These are phyloP conservation scores for Cylindrodendrum hubeiense DNA, from an alignment of 2,329 filamentous ascomycete species.

Conservation along the genomic window DNA sequence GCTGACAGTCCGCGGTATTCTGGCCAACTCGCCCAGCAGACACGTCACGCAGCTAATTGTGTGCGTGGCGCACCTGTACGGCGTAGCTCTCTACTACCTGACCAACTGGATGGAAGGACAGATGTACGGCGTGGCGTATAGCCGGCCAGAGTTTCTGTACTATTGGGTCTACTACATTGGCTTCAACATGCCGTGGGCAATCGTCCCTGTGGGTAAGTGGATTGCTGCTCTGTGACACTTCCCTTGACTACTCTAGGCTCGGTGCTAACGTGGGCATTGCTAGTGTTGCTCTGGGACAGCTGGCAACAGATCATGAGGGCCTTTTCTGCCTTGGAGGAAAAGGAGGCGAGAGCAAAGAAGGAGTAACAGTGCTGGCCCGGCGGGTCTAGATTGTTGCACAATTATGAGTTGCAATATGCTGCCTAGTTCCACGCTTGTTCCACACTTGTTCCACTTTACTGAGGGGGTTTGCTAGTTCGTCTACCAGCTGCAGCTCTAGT, in stretches of 20 bases:
- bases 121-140: constrained; percentile 61
- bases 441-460: neutral
- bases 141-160: constrained; percentile 70
- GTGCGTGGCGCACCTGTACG: constrained; percentile 69
- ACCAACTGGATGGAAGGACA: constrained; percentile 65
- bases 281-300: constrained; percentile 50
- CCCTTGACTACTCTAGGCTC: neutral
- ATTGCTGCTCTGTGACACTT: neutral
- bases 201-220: constrained; percentile 66
- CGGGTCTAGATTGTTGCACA: neutral
- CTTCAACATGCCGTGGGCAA: constrained; percentile 71
- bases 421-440: neutral
- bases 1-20: constrained; percentile 60
- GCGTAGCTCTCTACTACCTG: constrained; percentile 72
- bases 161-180: constrained; percentile 74
- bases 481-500: neutral
- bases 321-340: constrained; percentile 42
- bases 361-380: constrained; percentile 21
- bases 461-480: neutral
- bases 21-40: constrained; percentile 56
- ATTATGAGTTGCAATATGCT: neutral
- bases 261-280: constrained; percentile 26
- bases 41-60: constrained; percentile 65
- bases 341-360: constrained; percentile 33
- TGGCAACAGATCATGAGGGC: constrained; percentile 44